Base-by-base conservation (phyloP, 345 rosid species). In the Brassica cretica region DNA sequence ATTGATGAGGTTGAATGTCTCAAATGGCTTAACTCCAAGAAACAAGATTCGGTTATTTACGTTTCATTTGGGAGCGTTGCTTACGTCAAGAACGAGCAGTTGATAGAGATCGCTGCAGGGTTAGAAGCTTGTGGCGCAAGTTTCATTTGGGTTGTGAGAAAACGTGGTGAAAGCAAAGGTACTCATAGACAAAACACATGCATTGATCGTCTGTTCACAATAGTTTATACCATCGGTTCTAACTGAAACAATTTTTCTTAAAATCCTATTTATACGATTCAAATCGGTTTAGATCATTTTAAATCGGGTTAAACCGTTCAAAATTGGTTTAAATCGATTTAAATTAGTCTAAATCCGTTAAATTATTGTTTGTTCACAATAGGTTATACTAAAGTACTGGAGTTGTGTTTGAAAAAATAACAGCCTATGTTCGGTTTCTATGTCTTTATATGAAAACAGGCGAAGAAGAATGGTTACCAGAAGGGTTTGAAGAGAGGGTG, bases 11-110 rank as follows among this genome's bases (percentile, higher is more conserved):
- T 33, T 11, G 74, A 80, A 24, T 85, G 87, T 66, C 53, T 86
- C 32, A 72, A 68, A 65, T 89, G 91, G 91, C 90, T 89, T 6
- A 83, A 86, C 76, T 80, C 78, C 6, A 89, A 88, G 82, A 27
- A 80, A 66, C 80, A 74, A 33, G 72, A 70, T 46, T 89, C 90
- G 0, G 93, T 88, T 18, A 59, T 89, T 15, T 89, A 87, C 78
- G 35, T 89, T 11, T 87, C 89, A 29, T 88, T 86, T 39, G 91
- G 91, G 24, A 88, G 85, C n/a, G 18, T 78, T 19, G 76, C 82
- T 5, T 70, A 44, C 35, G 74, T 87, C 39, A 73, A 24, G 33
- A 68, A 73, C n/a, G 82, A 73, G 44, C 78, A 79, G 58, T 55
- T 79, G 4, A 9, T 67, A 0, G 82, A 78, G 78, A 67, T 78